Percentiles rank a stretch among this genome's conserved stretches.
phyloP scores from a whole-genome alignment of 108 stramenopile genomes.

The Cyclotella sp. region DNA sequence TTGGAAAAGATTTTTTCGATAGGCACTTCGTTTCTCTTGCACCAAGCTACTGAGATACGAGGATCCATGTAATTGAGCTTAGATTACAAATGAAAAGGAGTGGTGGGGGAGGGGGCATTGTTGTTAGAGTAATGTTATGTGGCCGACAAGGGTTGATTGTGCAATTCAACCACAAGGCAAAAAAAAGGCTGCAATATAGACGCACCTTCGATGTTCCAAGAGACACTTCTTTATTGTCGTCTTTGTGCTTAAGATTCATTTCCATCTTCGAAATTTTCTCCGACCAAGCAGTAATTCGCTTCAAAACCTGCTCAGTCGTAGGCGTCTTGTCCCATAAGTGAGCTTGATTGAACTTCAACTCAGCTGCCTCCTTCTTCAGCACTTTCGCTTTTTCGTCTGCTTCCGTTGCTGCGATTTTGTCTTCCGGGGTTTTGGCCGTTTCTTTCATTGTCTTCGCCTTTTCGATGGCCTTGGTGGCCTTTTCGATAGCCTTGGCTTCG shows the following conservation, averaged over 20 bases:
- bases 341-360: constrained; percentile 76
- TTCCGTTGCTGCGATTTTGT: constrained; percentile 93
- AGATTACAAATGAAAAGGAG: background rate
- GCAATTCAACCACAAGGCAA: no score
- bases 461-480: constrained; percentile 68
- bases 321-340: constrained; percentile 94
- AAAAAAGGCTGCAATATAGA: no score
- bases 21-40: constrained; percentile 97
- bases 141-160: no score
- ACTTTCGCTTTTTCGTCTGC: constrained; percentile 87
- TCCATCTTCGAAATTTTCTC: constrained; percentile 92
- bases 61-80: constrained; percentile 99
- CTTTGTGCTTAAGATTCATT: constrained; percentile 95
- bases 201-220: constrained; percentile 90
- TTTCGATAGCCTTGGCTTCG: constrained; percentile 64
- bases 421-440: constrained; percentile 91
- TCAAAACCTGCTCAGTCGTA: constrained; percentile 80
- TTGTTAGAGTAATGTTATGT: constrained; percentile 13
- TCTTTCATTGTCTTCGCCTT: constrained; percentile 93
- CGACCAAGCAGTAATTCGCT: constrained; percentile 84
- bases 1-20: constrained; percentile 97
- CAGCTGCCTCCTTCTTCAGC: constrained; percentile 65
- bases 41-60: constrained; percentile 99
- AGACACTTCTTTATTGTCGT: constrained; percentile 99
- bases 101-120: background rate